Evolutionary conservation across 164 flowering plant genomes (phyloP).

Genomic region (Chimonanthus praecox): DNA sequence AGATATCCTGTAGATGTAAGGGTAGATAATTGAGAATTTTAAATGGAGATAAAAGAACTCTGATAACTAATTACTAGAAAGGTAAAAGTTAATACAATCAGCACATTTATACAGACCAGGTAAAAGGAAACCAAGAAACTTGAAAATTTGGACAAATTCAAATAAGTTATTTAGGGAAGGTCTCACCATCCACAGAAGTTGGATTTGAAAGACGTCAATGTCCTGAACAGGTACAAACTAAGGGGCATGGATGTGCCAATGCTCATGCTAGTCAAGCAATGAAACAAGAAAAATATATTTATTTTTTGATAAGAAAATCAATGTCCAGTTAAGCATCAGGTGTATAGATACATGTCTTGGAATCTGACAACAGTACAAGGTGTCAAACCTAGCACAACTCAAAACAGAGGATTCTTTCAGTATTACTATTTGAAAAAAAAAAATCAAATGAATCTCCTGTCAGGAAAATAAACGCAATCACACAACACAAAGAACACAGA

Average conservation of each 20-base stretch:
- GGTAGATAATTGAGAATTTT: background rate
- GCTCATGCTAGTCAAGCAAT: background rate
- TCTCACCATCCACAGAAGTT: too few relatives aligned
- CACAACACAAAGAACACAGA: too few relatives aligned
- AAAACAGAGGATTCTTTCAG: background rate
- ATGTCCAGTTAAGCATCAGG: too few relatives aligned
- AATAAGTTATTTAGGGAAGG: too few relatives aligned
- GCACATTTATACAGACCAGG: background rate
- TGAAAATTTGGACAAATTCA: background rate
- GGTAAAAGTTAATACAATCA: background rate
- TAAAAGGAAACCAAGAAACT: background rate
- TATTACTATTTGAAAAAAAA: background rate
- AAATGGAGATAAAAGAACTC: background rate
- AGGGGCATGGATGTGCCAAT: background rate
- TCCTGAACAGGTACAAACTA: background rate
- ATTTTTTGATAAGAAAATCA: too few relatives aligned
- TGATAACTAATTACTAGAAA: background rate
- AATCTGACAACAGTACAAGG: too few relatives aligned
- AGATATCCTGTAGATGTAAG: conserved; percentile 36
- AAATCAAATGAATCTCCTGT: too few relatives aligned
- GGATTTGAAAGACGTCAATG: background rate
- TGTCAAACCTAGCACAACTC: too few relatives aligned
- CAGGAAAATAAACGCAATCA: too few relatives aligned
- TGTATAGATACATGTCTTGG: too few relatives aligned
- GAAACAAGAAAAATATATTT: background rate